These are phyloP conservation scores for Abrus pulchellus DNA, from an alignment of 306 rosid genomes.

Conservation along the genomic window DNA sequence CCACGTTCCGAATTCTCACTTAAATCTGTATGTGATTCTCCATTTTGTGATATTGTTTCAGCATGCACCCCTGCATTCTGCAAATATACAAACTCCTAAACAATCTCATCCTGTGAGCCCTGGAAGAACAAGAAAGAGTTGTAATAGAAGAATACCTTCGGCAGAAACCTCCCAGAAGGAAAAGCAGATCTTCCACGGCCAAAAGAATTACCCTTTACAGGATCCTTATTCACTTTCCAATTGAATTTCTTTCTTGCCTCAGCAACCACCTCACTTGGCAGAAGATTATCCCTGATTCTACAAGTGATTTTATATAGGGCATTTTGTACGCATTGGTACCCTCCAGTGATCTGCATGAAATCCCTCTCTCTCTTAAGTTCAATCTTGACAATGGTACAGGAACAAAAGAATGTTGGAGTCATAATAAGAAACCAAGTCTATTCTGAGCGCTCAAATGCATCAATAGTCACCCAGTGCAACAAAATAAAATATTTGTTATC, in stretches of 20 bases:
- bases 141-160: conserved; percentile 53
- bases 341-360: conserved; percentile 68
- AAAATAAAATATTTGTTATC: conserved; percentile 30
- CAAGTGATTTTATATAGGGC: conserved; percentile 63
- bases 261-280: conserved; percentile 41
- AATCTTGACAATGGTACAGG: conserved; percentile 34
- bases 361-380: conserved; percentile 30
- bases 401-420: conserved; percentile 40
- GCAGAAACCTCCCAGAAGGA: conserved; percentile 46
- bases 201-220: conserved; percentile 45
- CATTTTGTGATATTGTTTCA: conserved; percentile 37
- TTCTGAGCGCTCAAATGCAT: conserved; percentile 36
- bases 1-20: conserved; percentile 48
- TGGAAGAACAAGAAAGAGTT: conserved; percentile 38
- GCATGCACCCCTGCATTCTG: conserved; percentile 56
- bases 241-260: conserved; percentile 46
- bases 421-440: conserved; percentile 32
- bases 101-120: conserved; percentile 26
- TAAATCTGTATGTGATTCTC: conserved; percentile 36
- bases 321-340: conserved; percentile 57
- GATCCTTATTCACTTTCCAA: conserved; percentile 42
- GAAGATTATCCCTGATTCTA: conserved; percentile 57
- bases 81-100: conserved; percentile 46
- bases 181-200: conserved; percentile 39
- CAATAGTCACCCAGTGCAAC: conserved; percentile 11